Percentiles rank a stretch among this genome's conserved stretches.
Evolutionary conservation across 768 basidiomycete species (phyloP).

Genomic region (Floccularia luteovirens): DNA sequence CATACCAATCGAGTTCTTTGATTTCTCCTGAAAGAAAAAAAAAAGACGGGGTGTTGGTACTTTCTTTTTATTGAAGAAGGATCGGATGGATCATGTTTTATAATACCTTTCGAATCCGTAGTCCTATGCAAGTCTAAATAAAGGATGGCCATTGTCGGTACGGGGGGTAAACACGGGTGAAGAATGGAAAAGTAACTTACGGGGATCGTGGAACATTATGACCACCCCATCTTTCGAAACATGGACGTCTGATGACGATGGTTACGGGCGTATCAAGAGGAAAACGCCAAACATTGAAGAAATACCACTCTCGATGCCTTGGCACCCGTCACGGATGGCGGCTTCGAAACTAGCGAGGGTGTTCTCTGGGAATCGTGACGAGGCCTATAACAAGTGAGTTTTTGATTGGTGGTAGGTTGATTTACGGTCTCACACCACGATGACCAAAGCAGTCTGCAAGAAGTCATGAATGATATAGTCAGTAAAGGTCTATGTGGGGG

Average conservation of each 20-base stretch:
- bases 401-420: neutral
- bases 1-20: conserved; percentile 65
- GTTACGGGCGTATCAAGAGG: conserved; percentile 37
- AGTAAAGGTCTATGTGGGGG: neutral
- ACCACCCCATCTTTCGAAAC: conserved; percentile 83
- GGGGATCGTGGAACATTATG: conserved; percentile 94
- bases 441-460: conserved; percentile 61
- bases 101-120: conserved; percentile 64
- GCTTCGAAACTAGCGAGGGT: conserved; percentile 92
- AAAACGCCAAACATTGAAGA: conserved; percentile 24
- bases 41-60: too few species aligned
- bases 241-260: conserved; percentile 78
- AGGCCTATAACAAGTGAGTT: conserved; percentile 47
- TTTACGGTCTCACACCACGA: conserved; percentile 31
- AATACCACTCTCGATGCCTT: conserved; percentile 97
- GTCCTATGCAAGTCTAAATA: conserved; percentile 62
- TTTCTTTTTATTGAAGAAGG: neutral
- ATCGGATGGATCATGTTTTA: neutral
- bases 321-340: conserved; percentile 91
- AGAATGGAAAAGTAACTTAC: conserved; percentile 26
- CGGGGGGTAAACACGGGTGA: conserved; percentile 2
- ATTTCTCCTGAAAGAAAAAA: conserved; percentile 45
- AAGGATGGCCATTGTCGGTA: conserved; percentile 8
- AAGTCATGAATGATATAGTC: neutral
- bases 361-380: conserved; percentile 85